Percentiles rank a stretch among this genome's conserved stretches.
Evolutionary conservation across 2,329 filamentous ascomycete species (phyloP).

Genomic region (Escovopsis weberi): DNA sequence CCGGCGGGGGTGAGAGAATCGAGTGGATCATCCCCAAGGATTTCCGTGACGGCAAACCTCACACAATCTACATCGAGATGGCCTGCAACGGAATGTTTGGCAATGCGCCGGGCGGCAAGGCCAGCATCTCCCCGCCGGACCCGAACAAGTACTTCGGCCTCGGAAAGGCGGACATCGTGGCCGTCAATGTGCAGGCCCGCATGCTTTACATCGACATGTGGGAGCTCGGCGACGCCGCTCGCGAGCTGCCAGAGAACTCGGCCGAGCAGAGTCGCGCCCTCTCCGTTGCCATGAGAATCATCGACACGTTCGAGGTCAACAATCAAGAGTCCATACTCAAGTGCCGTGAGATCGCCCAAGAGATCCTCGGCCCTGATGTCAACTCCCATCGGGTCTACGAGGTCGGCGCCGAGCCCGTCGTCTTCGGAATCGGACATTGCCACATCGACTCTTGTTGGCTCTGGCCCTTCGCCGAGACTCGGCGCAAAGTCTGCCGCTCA

Average conservation of each 20-base stretch:
- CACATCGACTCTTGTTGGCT: slow-evolving; percentile 98
- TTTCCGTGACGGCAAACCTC: slow-evolving; percentile 73
- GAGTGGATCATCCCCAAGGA: slow-evolving; percentile 81
- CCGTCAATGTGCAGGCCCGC: slow-evolving; percentile 73
- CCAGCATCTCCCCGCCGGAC: slow-evolving; percentile 69
- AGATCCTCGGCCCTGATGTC: slow-evolving; percentile 68
- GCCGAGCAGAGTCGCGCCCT: slow-evolving; percentile 82
- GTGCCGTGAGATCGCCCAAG: slow-evolving; percentile 67
- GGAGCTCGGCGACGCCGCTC: slow-evolving; percentile 85
- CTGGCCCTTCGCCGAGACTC: slow-evolving; percentile 97
- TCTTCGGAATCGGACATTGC: slow-evolving; percentile 86
- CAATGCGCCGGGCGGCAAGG: slow-evolving; percentile 67
- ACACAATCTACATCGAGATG: slow-evolving; percentile 93
- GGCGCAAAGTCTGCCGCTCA: slow-evolving; percentile 85
- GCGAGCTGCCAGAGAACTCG: slow-evolving; percentile 77
- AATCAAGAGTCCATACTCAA: slow-evolving; percentile 64
- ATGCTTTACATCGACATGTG: slow-evolving; percentile 84
- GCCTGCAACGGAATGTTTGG: slow-evolving; percentile 98
- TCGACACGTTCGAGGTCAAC: slow-evolving; percentile 75
- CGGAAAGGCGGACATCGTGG: slow-evolving; percentile 67
- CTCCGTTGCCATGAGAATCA: slow-evolving; percentile 72
- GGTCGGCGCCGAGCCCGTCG: slow-evolving; percentile 55
- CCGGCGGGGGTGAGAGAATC: slow-evolving; percentile 71
- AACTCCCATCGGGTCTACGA: slow-evolving; percentile 78
- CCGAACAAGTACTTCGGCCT: slow-evolving; percentile 73